phyloP scores from a whole-genome alignment of 345 rosid genomes.

The Angophora floribunda region DNA sequence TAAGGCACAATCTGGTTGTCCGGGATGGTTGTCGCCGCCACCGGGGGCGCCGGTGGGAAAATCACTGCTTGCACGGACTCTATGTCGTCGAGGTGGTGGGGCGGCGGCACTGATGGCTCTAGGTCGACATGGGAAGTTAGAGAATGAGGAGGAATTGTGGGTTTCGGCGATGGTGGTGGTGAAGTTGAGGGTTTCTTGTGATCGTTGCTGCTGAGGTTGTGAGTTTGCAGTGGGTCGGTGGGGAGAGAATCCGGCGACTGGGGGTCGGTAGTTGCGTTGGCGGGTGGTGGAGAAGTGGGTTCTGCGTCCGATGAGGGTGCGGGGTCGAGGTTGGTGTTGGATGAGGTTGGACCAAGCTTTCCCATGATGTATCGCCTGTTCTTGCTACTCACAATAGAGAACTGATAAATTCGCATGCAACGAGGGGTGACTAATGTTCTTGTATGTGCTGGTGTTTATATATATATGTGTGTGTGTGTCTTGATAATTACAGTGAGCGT shows the following conservation, averaged over 20 bases:
- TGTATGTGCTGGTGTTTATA: not conserved
- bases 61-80: not conserved
- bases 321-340: not conserved
- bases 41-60: not conserved
- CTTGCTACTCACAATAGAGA: not conserved
- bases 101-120: not conserved
- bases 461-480: no score
- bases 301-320: not conserved
- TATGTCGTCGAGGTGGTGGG: not conserved
- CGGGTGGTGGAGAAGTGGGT: not conserved
- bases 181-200: not conserved
- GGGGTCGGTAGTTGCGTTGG: not conserved
- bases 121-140: not conserved
- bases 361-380: not conserved
- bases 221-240: not conserved
- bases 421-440: not conserved
- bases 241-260: not conserved
- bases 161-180: not conserved
- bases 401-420: not conserved
- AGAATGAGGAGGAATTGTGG: not conserved
- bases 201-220: not conserved
- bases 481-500: not conserved
- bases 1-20: not conserved
- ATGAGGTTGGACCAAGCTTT: not conserved
- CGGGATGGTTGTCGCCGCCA: not conserved